Evolutionary conservation across 805 yeast genomes (phyloP), one percentile per base, ranked within the genome.

Genomic region (Danielia oregonensis): DNA sequence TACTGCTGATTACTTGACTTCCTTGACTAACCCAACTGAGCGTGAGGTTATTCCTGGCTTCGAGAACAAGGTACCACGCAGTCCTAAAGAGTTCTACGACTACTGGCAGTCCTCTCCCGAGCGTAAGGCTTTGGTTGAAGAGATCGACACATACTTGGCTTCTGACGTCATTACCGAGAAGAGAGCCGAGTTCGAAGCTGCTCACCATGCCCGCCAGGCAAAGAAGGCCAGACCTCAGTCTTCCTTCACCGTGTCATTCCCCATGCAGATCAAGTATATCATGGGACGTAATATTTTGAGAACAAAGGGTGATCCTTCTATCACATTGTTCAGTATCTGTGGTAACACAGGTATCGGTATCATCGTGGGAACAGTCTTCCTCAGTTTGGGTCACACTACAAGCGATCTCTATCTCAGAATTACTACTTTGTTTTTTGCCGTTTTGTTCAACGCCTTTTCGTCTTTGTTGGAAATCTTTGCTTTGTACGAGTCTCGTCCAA

Each of bases 381-480:
- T 74, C 57, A 74, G 78, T 44, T 49, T 76, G 43, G 55, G 52
- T 42, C 32, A 52, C 12, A 53, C 52, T 17, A 72, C 84, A 0
- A 56, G 48, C 0, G 68, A 77, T 2, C 72, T 79, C 44, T 77
- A 69, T 52, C 65, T 60, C 47, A 64, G 87, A 51, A 72, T 79
- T 47, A 77, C 86, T 26, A 71, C 80, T 29, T 63, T 83, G 68
- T 84, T 83, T 60, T 80, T 80, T 54, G 79, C 82, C 15, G 68
- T 76, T 29, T 62, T 79, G 49, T 79, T 77, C 57, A 78, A 78
- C 52, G 78, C 83, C 10, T 75, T 79, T 48, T 64, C 79, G 12
- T 77, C 81, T 12, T 52, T 79, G 39, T 61, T 78, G 48, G 86
- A 79, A 56, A 68, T 79, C 39, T 63, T 74, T 55, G 48, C 76